Percentiles rank a stretch among this genome's conserved stretches.
phyloP scores from a whole-genome alignment of 2,329 filamentous ascomycete genomes.

The Talaromyces sp. region DNA sequence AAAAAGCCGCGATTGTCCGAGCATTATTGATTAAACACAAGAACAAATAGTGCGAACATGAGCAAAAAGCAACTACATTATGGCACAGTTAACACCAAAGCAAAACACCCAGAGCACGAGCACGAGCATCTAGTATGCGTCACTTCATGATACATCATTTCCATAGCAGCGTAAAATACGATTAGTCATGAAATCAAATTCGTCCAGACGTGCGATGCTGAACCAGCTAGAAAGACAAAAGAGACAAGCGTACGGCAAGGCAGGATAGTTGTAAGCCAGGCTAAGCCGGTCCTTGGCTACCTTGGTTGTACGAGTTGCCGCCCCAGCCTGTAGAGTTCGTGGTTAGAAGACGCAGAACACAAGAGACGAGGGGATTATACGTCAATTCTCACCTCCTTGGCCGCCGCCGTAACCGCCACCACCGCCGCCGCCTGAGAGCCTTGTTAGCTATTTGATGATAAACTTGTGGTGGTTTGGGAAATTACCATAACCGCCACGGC shows the following conservation, averaged over 20 bases:
- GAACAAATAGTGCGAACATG: background rate
- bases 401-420: conserved; percentile 25
- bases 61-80: background rate
- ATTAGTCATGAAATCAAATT: background rate
- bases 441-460: conserved; percentile 12
- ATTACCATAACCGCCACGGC: conserved; percentile 31
- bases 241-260: background rate
- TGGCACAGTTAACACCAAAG: background rate
- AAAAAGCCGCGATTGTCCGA: background rate
- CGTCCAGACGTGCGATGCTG: background rate
- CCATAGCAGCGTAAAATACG: background rate
- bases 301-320: conserved; percentile 11
- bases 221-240: background rate
- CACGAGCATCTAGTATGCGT: conserved; percentile 4
- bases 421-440: conserved; percentile 20
- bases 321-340: conserved; percentile 12
- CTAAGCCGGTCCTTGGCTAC: conserved; percentile 9
- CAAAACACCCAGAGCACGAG: conserved; percentile 1
- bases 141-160: conserved; percentile 4
- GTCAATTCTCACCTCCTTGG: conserved; percentile 12
- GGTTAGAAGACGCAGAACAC: background rate
- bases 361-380: background rate
- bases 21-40: background rate
- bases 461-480: conserved; percentile 9
- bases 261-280: background rate